Base-by-base conservation (phyloP, 345 rosid genomes). In the Gynandropsis gynandra region DNA sequence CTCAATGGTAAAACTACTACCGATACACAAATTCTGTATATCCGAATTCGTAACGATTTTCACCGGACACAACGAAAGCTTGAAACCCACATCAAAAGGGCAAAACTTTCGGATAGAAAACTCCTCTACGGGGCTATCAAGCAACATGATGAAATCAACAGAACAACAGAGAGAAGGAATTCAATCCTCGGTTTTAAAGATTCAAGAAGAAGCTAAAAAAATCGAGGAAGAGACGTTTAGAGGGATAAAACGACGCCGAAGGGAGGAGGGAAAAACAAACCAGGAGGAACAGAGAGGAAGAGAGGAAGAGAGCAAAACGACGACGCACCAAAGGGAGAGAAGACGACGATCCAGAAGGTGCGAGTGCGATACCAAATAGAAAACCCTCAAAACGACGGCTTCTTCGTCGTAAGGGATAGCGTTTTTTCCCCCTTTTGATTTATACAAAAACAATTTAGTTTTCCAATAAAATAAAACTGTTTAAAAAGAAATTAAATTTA, bases 321-420 rank as follows among this genome's bases (percentile, higher is more conserved):
- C 82, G 77, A 66, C 79, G 82, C 79, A 54, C 9, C 47, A 54
- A 36, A 58, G 47, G 51, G 14, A 45, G 50, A 42, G 47, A 45
- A 47, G 57, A 50, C 63, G 56, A 49, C 17, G 61, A 68, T 50
- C 68, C 46, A 48, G 47, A 46, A 31, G 8, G 48, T 44, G 12
- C 50, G 53, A 51, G 52, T 43, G 63, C 63, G 18, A 59, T 49
- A 11, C 31, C 36, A 43, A 17, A 34, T 9, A 13, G 38, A 50
- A 48, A 63, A 52, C 75, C 65, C 72, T 61, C 80, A 77, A 77
- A 77, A 77, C 82, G 82, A 77, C 82, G 73, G 59, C 47, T 67
- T 55, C 45, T 32, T 64, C 69, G 80, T 75, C 82, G 82, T 74
- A 70, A 66, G 66, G 19, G 69, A 55, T 61, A 67, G 50, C 45